Base-by-base conservation (phyloP, 2,329 filamentous ascomycete species). In the Talaromyces sp. region DNA sequence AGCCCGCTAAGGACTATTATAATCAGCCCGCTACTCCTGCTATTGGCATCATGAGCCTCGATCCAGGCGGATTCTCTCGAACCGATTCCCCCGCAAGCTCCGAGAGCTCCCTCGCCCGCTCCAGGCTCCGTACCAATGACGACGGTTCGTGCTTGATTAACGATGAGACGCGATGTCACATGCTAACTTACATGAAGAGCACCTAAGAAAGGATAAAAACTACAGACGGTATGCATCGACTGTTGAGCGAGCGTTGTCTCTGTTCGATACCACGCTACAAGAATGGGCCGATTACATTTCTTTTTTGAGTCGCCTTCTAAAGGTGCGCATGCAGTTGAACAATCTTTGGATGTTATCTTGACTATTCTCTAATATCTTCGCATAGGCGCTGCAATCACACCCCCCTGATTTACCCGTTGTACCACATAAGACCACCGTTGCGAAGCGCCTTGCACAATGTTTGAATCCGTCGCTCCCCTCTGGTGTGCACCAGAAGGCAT, bases 221-320 rank as follows among this genome's bases (percentile, higher is more conserved):
- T 94, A 92, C 76, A 92, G 93, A 70, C 90, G 93, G 77, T 99
- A 98, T 86, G 92, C 93, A 52, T 87, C 89, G 58, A 90, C 88
- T 65, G 89, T 99, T 69, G 94, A 98, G 74, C 88, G 93, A 76
- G 91, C 93, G 39, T 84, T 99, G 67, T 87, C 90, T 54, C 84
- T 97, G 39, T 99, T 97, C 81, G 95, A 99, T 75, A 93, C 92
- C 16, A 88, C 92, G 35, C 84, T 97, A 70, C 93, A 98, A 79
- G 95, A 99, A 87, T 99, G 95, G 95, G 95, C 96, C 58, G 95
- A 99, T 80, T 99, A 99, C 76, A 99, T 99, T 73, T 97, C 94
- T 19, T 99, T 98, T 76, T 82, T 99, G 64, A 96, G 91, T 75
- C 88, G 92, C 67, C 83, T 99, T 58, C 83, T 97, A 67, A 98